phyloP scores from a whole-genome alignment of 768 basidiomycete species.

The Leccinellum luteum region DNA sequence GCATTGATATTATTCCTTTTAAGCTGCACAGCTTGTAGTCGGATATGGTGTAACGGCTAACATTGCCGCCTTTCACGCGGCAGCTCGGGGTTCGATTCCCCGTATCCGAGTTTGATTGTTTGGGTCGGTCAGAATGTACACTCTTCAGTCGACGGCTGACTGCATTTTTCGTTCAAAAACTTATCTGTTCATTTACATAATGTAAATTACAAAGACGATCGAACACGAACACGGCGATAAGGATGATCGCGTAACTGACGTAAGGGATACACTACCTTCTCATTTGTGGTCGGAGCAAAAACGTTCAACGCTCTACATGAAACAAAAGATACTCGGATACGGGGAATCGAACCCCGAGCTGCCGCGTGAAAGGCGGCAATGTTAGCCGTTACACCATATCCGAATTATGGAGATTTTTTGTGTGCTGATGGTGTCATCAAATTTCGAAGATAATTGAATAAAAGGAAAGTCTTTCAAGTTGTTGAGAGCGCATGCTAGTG shows the following conservation, averaged over 20 bases:
- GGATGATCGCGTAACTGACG: no score
- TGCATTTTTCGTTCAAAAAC: no score
- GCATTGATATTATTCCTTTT: neutral
- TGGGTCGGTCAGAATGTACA: no score
- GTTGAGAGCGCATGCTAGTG: no score
- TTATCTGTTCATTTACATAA: no score
- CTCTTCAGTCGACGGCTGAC: no score
- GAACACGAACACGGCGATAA: no score
- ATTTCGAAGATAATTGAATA: neutral
- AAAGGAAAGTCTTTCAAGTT: neutral
- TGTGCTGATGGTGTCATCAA: neutral
- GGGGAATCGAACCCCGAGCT: slow-evolving; percentile 39
- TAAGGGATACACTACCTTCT: no score
- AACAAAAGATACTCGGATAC: slow-evolving; percentile 26
- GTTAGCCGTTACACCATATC: slow-evolving; percentile 69
- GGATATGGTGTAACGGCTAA: slow-evolving; percentile 68
- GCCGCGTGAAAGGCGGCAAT: slow-evolving; percentile 61
- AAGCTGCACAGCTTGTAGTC: slow-evolving; percentile 9
- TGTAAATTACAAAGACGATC: no score
- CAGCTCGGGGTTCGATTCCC: slow-evolving; percentile 39
- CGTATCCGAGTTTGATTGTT: slow-evolving; percentile 25
- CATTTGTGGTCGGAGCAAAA: no score
- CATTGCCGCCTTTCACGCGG: slow-evolving; percentile 63
- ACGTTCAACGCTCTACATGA: no score
- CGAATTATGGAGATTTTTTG: slow-evolving; percentile 13